Conservation (phyloP, 768 basidiomycete genomes). For the Cystobasidium tubakii region DNA sequence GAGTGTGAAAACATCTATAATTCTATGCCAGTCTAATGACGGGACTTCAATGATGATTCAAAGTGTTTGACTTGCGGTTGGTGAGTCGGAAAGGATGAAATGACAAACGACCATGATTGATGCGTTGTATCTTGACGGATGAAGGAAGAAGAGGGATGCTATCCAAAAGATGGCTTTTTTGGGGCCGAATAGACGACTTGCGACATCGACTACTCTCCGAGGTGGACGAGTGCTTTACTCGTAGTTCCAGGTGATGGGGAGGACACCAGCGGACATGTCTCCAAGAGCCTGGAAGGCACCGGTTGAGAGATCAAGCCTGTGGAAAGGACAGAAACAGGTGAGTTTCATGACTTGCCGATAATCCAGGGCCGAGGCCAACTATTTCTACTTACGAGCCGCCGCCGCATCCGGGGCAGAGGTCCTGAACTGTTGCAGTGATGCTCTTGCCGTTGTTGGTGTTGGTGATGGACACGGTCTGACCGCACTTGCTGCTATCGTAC, state of each 20-base stretch:
- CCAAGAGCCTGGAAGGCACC: slow-evolving; percentile 64
- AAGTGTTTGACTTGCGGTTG: too few species aligned
- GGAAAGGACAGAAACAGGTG: background rate
- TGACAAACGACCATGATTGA: too few species aligned
- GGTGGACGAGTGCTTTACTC: slow-evolving; percentile 4
- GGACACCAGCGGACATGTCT: slow-evolving; percentile 54
- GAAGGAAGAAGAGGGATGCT: too few species aligned
- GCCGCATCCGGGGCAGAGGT: slow-evolving; percentile 51
- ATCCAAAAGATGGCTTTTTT: too few species aligned
- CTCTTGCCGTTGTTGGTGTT: slow-evolving; percentile 54
- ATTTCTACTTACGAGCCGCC: slow-evolving; percentile 27
- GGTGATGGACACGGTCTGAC: slow-evolving; percentile 62
- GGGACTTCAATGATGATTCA: background rate
- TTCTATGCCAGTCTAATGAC: background rate
- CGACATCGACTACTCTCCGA: too few species aligned
- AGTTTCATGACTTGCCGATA: background rate
- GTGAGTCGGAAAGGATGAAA: too few species aligned
- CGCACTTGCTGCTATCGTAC: slow-evolving; percentile 40
- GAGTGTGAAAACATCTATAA: background rate
- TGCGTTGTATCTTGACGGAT: too few species aligned
- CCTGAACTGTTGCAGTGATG: slow-evolving; percentile 64
- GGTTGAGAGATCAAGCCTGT: slow-evolving; percentile 53
- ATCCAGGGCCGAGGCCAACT: background rate
- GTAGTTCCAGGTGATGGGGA: slow-evolving; percentile 52
- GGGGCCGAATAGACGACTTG: too few species aligned